Percentiles rank a stretch among this genome's conserved stretches.
These are phyloP conservation scores for Aureobasidium vineae DNA, from an alignment of 2,329 filamentous ascomycete genomes.

Conservation along the genomic window DNA sequence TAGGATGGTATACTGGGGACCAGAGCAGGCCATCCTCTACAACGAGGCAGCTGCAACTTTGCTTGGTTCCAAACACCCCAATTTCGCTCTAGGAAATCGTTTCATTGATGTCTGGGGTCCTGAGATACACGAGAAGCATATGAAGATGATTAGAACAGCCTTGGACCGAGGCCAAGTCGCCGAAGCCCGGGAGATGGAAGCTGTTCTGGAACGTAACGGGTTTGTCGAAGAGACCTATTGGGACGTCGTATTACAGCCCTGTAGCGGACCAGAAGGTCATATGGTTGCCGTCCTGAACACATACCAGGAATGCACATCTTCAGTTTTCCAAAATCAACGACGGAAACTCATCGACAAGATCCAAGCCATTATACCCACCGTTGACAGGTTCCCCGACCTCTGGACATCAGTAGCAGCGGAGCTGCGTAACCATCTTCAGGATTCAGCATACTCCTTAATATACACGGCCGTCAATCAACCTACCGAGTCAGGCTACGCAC, in stretches of 20 bases:
- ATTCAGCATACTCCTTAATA: conserved; percentile 24
- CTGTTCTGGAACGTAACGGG: conserved; percentile 28
- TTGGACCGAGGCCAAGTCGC: not conserved
- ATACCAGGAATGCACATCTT: conserved; percentile 27
- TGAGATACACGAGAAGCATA: conserved; percentile 20
- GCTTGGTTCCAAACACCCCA: conserved; percentile 35
- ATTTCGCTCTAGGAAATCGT: conserved; percentile 29
- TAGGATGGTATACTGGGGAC: conserved; percentile 36
- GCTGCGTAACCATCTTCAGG: conserved; percentile 21
- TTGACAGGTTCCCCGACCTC: conserved; percentile 26
- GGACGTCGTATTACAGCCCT: conserved; percentile 34
- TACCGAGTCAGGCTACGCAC: conserved; percentile 19
- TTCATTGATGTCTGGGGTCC: conserved; percentile 26
- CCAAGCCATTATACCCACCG: conserved; percentile 12
- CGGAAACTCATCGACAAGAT: conserved; percentile 26
- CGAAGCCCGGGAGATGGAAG: conserved; percentile 12
- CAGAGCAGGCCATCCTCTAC: conserved; percentile 39
- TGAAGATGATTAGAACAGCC: conserved; percentile 16
- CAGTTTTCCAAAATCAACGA: conserved; percentile 23
- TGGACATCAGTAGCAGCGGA: conserved; percentile 26
- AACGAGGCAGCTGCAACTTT: conserved; percentile 40
- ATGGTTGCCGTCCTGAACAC: conserved; percentile 27
- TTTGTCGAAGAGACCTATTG: conserved; percentile 37
- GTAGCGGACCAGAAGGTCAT: conserved; percentile 30
- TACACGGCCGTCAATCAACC: conserved; percentile 28